Evolutionary conservation across 2,329 filamentous ascomycete genomes (phyloP).

Genomic region (Trichoderma atrobrunneum): DNA sequence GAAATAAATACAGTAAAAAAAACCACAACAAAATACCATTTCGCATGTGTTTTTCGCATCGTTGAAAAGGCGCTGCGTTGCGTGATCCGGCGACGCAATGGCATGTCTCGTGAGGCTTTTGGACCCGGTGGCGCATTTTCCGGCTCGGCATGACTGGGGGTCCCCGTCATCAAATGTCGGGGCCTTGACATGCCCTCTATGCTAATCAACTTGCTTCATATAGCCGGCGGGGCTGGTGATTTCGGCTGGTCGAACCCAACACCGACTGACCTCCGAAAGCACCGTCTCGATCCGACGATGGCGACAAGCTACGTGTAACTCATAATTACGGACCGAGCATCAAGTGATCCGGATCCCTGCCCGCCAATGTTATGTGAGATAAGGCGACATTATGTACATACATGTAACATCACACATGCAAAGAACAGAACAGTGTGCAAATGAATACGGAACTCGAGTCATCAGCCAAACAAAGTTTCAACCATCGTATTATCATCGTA

Average conservation of each 20-base stretch:
- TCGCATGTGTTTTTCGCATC: neutral
- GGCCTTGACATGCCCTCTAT: neutral
- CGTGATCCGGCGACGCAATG: neutral
- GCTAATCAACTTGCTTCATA: neutral
- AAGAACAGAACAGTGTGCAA: neutral
- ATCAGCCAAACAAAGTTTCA: neutral
- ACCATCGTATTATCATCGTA: neutral
- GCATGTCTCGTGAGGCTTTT: neutral
- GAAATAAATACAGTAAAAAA: neutral
- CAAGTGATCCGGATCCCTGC: neutral
- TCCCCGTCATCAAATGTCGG: neutral
- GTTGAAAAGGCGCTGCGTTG: neutral
- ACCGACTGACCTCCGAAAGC: slow-evolving; percentile 9
- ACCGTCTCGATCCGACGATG: neutral
- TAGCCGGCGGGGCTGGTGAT: slow-evolving; percentile 5
- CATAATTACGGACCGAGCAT: neutral
- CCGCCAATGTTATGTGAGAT: neutral
- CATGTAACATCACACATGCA: neutral
- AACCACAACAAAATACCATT: neutral
- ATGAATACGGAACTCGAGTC: neutral
- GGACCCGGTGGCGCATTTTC: neutral
- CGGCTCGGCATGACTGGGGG: neutral
- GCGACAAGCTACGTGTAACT: neutral
- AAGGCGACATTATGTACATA: neutral
- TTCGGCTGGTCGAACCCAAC: slow-evolving; percentile 11